A percentile compares a stretch with the other conserved stretches of the same genome.
Conservation (phyloP, 2,329 filamentous ascomycete genomes). For the Pseudogymnoascus sp. region DNA sequence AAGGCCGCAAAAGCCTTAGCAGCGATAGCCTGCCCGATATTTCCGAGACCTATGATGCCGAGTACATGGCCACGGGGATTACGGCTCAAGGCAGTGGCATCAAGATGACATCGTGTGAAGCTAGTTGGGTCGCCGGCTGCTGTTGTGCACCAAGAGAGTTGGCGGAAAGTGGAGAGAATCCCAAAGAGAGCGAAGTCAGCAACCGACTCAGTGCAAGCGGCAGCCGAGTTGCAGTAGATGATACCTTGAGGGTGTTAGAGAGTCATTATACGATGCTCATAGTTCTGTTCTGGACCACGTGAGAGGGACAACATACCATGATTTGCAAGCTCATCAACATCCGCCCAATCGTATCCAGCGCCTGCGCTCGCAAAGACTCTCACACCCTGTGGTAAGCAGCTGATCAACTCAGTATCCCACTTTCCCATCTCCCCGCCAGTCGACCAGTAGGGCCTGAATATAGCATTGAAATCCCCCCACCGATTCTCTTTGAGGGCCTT, state of each 20-base stretch:
- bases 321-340: constrained; percentile 51
- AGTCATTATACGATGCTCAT: not conserved
- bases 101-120: constrained; percentile 52
- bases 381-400: constrained; percentile 43
- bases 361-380: constrained; percentile 52
- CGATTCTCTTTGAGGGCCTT: constrained; percentile 40
- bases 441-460: constrained; percentile 54
- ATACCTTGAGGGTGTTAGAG: constrained; percentile 34
- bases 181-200: constrained; percentile 63
- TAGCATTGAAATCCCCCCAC: constrained; percentile 46
- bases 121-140: constrained; percentile 18
- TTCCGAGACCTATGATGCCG: constrained; percentile 62
- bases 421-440: constrained; percentile 58
- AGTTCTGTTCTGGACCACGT: not conserved
- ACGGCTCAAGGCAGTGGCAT: constrained; percentile 50
- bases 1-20: constrained; percentile 50
- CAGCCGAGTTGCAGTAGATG: constrained; percentile 63
- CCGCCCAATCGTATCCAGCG: constrained; percentile 56
- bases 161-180: constrained; percentile 61
- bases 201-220: constrained; percentile 63
- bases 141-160: constrained; percentile 47
- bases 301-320: constrained; percentile 31
- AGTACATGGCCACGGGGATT: constrained; percentile 55
- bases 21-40: constrained; percentile 55
- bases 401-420: constrained; percentile 52